Percentiles rank a stretch among this genome's conserved stretches.
Evolutionary conservation across 345 rosid species (phyloP).

Genomic region (Eucalyptus cloeziana): DNA sequence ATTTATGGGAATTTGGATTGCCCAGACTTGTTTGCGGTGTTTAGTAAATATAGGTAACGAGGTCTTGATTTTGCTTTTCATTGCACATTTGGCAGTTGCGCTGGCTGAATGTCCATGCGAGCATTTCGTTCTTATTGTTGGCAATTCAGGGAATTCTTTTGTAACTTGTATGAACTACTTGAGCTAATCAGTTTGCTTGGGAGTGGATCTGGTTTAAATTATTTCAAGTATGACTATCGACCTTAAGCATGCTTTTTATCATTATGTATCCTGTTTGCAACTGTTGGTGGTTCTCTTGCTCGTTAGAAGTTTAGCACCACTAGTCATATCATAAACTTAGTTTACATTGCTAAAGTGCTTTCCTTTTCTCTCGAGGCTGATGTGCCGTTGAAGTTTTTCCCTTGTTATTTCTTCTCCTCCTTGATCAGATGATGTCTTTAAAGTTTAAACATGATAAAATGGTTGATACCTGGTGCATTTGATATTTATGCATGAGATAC

Average conservation of each 20-base stretch:
- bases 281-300: neutral
- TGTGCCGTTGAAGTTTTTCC: neutral
- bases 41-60: neutral
- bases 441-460: neutral
- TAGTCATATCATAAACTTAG: neutral
- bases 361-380: neutral
- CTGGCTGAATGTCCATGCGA: neutral
- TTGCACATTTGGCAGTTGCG: neutral
- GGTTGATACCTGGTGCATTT: neutral
- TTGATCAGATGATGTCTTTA: neutral
- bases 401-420: neutral
- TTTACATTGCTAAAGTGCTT: neutral
- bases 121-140: neutral
- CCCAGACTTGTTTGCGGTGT: fast-evolving
- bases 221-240: neutral
- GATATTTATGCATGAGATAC: neutral
- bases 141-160: neutral
- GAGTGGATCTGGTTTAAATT: neutral
- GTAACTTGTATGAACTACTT: neutral
- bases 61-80: neutral
- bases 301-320: neutral
- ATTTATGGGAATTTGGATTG: neutral
- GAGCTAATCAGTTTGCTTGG: neutral
- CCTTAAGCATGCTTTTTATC: neutral
- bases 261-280: neutral